Evolutionary conservation across 192 early-diverging fungal genomes (phyloP).

Genomic region (Backusella tuberculispora): DNA sequence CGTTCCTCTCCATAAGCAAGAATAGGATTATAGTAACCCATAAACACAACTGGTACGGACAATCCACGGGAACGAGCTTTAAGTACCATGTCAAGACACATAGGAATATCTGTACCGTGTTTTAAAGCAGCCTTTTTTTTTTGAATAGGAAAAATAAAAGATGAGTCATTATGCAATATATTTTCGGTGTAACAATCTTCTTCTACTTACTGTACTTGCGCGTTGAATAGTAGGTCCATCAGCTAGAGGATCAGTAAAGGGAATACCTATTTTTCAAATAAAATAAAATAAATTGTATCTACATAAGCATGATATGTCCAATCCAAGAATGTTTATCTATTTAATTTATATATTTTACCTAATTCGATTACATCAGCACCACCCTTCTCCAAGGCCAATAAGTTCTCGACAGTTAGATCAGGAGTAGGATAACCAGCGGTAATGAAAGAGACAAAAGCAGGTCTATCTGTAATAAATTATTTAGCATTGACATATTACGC

Average conservation of each 20-base stretch:
- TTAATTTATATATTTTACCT: slow-evolving; percentile 49
- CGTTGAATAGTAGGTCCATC: slow-evolving; percentile 98
- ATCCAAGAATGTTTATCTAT: not conserved
- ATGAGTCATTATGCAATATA: slow-evolving; percentile 15
- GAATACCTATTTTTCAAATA: slow-evolving; percentile 62
- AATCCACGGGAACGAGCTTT: slow-evolving; percentile 85
- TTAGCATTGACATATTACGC: not conserved
- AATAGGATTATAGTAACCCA: slow-evolving; percentile 99
- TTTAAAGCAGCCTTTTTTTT: slow-evolving; percentile 71
- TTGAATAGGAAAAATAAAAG: not conserved
- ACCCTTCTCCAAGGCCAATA: slow-evolving; percentile 88
- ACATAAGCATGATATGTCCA: no score
- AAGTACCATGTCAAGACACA: slow-evolving; percentile 80
- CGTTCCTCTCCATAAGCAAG: slow-evolving; percentile 90
- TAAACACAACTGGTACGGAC: slow-evolving; percentile 90
- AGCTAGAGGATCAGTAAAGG: slow-evolving; percentile 97
- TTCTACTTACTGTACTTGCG: slow-evolving; percentile 67
- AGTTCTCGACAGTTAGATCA: slow-evolving; percentile 78
- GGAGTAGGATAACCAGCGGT: slow-evolving; percentile 91
- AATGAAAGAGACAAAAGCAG: slow-evolving; percentile 92
- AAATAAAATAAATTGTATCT: not conserved
- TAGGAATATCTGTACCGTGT: slow-evolving; percentile 77
- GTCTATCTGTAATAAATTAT: slow-evolving; percentile 54
- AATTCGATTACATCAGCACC: slow-evolving; percentile 97
- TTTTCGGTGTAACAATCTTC: not conserved